Base-by-base conservation (phyloP, 805 yeast genomes). In the Saitoella complicata region DNA sequence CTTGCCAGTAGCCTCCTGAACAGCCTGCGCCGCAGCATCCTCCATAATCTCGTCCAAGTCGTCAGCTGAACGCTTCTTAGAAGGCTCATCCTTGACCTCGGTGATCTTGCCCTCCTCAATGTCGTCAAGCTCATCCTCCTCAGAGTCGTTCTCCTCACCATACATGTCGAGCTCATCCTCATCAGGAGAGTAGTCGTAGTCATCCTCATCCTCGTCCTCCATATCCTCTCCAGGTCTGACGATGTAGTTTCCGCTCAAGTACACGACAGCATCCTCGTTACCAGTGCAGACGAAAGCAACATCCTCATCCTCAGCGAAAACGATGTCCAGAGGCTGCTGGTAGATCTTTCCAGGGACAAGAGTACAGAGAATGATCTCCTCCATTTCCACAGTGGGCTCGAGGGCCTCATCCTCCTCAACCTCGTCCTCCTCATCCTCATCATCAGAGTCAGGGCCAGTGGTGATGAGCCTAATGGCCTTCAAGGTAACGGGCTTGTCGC, bases 201-300 rank as follows among this genome's bases (percentile, higher is more conserved):
- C 76, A 43, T 71, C 73, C 49, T 61, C 64, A 5, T 41, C 38
- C 21, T 32, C 30, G n/a, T 32, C 39, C 39, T 74, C 44, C 74
- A 21, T 21, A 21, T 21, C 80, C 58, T 87, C 95, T 58, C 77
- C 84, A 63, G 97, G 96, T 66, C 87, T 95, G 65, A 83, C 94
- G 59, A 91, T 80, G 67, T 80, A 86, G 78, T 91, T 88, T 70
- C 99, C 99, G 54, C 83, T 71, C 56, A 91, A 69, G 64, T 88
- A 93, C 53, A 91, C 72, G 53, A 38, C 32, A 13, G 33, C 12
- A 21, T 94, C 81, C 70, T 86, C 88, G 31, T 96, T 85, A 60
- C 98, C 98, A 50, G 95, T 81, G 46, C 83, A 96, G 59, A 85
- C 94, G 59, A 91, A 91, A 70, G 71, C 78, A 50, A 91, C 85